These are phyloP conservation scores for Suillus spraguei DNA, from an alignment of 768 basidiomycete genomes.

Conservation along the genomic window DNA sequence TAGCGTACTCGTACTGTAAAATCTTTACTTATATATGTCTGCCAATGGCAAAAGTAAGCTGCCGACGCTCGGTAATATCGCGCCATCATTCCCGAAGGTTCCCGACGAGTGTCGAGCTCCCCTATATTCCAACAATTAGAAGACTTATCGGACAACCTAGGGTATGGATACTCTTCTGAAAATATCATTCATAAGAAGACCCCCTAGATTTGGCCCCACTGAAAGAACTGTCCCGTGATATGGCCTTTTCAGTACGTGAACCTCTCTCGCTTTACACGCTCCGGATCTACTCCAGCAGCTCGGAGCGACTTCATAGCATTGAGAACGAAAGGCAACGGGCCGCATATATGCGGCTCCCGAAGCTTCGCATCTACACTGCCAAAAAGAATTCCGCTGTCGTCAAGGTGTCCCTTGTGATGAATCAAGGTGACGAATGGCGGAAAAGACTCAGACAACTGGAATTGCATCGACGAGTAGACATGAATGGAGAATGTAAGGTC, in stretches of 20 bases:
- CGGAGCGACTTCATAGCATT: constrained; percentile 25
- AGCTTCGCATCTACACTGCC: constrained; percentile 18
- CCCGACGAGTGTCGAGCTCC: too few relatives aligned
- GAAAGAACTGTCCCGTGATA: background rate
- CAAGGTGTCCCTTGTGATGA: constrained; percentile 23
- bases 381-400: constrained; percentile 22
- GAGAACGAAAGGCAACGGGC: constrained; percentile 27
- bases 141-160: too few relatives aligned
- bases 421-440: constrained; percentile 17
- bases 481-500: constrained; percentile 21
- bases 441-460: constrained; percentile 8
- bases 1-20: too few relatives aligned
- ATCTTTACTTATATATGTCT: too few relatives aligned
- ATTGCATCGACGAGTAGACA: constrained; percentile 18
- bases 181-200: background rate
- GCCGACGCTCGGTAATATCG: too few relatives aligned
- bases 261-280: constrained; percentile 25
- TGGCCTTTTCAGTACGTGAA: constrained; percentile 23
- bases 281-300: constrained; percentile 25
- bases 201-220: background rate
- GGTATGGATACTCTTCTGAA: background rate
- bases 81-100: too few relatives aligned
- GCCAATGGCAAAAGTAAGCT: too few relatives aligned
- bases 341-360: constrained; percentile 26
- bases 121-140: too few relatives aligned